Evolutionary conservation across 495 filamentous ascomycete species (phyloP).

Genomic region (Penicillium chermesinum): DNA sequence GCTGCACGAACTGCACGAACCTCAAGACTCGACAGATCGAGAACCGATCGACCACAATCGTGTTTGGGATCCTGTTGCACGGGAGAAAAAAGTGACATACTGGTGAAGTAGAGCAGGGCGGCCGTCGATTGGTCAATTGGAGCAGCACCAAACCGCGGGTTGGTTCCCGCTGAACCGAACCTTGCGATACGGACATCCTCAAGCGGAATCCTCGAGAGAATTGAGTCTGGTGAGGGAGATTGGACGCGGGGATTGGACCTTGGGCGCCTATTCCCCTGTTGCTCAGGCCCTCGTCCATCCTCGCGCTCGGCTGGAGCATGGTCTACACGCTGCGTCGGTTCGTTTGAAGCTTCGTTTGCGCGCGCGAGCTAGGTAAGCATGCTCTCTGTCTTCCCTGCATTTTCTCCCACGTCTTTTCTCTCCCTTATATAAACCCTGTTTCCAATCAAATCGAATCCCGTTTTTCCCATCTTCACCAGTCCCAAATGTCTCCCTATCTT

Average conservation of each 20-base stretch:
- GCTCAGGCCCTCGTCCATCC: constrained; percentile 3
- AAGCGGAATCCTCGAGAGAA: too few relatives aligned
- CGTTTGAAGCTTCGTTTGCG: constrained; percentile 28
- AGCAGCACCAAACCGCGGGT: neutral
- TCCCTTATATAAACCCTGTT: neutral
- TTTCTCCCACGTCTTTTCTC: neutral
- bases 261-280: neutral
- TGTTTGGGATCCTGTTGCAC: too few relatives aligned
- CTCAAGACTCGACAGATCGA: neutral
- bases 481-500: neutral
- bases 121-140: neutral
- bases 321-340: constrained; percentile 25
- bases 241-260: too few relatives aligned
- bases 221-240: too few relatives aligned
- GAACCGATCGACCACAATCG: neutral
- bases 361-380: constrained; percentile 29
- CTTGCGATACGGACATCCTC: neutral
- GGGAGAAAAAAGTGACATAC: too few relatives aligned
- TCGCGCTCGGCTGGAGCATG: constrained; percentile 32
- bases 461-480: neutral
- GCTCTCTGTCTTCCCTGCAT: neutral
- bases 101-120: neutral
- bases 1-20: neutral
- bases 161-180: neutral
- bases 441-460: neutral